phyloP scores from a whole-genome alignment of 306 rosid genomes.

The Notholithocarpus densiflorus region DNA sequence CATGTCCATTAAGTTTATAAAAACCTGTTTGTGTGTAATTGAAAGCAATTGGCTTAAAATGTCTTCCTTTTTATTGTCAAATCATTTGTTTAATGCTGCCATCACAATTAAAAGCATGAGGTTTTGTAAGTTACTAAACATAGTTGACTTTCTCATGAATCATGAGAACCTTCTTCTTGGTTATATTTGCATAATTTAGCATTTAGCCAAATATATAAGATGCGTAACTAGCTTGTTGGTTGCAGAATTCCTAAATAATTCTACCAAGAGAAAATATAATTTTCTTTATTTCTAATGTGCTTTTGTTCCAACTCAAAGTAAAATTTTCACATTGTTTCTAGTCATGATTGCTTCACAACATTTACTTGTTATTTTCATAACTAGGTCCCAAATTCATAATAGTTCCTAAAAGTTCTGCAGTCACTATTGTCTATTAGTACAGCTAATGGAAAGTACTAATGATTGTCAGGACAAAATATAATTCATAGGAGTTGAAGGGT shows the following conservation, averaged over 20 bases:
- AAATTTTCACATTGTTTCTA: neutral
- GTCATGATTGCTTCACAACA: constrained; percentile 5
- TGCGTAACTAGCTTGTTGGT: neutral
- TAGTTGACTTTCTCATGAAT: neutral
- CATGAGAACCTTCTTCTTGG: neutral
- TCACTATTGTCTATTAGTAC: neutral
- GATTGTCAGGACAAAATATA: neutral
- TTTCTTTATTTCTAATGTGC: neutral
- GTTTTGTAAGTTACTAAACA: neutral
- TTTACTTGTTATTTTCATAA: constrained; percentile 7
- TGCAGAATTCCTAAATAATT: neutral
- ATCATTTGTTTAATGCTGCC: neutral
- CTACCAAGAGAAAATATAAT: neutral
- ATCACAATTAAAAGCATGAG: neutral
- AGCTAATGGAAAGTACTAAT: neutral
- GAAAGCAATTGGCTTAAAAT: neutral
- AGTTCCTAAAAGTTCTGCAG: neutral
- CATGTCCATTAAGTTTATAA: neutral
- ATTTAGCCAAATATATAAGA: constrained; percentile 1
- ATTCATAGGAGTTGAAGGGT: neutral
- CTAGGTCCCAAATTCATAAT: neutral
- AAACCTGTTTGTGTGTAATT: neutral
- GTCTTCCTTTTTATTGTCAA: neutral
- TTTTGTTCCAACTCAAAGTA: neutral
- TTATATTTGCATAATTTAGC: neutral